Percentiles rank a stretch among this genome's conserved stretches.
Evolutionary conservation across 306 rosid species (phyloP).

Genomic region (Prunus kanzakura): DNA sequence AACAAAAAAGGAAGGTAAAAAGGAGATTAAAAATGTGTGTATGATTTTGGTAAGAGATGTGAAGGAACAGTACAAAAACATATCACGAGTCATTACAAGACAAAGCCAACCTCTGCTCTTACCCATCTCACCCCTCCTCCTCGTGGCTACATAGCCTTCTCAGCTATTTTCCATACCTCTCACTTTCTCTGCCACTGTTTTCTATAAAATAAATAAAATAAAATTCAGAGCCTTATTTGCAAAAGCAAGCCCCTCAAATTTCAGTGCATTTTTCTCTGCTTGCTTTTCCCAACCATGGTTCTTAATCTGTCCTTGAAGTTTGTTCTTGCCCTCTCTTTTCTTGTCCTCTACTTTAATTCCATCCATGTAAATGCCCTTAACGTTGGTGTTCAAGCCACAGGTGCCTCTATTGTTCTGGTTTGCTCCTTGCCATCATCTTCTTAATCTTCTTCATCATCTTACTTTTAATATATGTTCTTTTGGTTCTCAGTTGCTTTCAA

Average conservation of each 20-base stretch:
- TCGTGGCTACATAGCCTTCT: background rate
- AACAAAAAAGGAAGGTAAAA: background rate
- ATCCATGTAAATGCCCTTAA: conserved; percentile 49
- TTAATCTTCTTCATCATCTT: background rate
- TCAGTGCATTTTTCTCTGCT: conserved; percentile 14
- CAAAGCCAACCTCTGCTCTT: conserved; percentile 2
- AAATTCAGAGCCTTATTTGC: conserved; percentile 27
- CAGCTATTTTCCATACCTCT: background rate
- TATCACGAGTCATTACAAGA: conserved; percentile 37
- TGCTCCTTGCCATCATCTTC: background rate
- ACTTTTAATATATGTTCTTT: background rate
- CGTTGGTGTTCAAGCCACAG: conserved; percentile 66
- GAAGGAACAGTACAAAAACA: conserved; percentile 10
- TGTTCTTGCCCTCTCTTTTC: conserved; percentile 17
- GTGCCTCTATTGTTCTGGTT: conserved; percentile 57
- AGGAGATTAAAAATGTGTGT: background rate
- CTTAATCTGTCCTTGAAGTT: conserved; percentile 26
- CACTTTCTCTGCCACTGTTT: conserved; percentile 1
- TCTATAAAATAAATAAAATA: background rate
- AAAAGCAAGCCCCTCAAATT: conserved; percentile 23
- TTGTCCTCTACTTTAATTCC: conserved; percentile 13
- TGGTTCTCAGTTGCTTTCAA: background rate
- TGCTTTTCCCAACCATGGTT: conserved; percentile 29
- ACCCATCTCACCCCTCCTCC: background rate
- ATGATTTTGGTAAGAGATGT: conserved; percentile 3